Evolutionary conservation across 2,329 filamentous ascomycete species (phyloP).

Genomic region (Nakataea oryzae): DNA sequence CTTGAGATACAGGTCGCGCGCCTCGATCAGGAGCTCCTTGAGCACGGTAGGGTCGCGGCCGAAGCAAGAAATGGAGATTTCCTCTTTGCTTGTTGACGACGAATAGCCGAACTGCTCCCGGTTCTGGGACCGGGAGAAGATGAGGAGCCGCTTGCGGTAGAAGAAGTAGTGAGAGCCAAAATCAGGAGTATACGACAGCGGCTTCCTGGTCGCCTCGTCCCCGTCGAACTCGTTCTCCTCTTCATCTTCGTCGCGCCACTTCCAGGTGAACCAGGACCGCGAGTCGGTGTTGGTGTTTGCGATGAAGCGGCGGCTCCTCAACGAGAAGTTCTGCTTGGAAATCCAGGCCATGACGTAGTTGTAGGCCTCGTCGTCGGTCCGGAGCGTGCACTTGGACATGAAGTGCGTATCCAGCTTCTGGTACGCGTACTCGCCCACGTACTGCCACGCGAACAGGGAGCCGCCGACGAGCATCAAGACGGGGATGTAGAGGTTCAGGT

Average conservation of each 20-base stretch:
- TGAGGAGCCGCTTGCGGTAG: conserved; percentile 47
- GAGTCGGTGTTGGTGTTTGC: conserved; percentile 53
- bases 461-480: conserved; percentile 39
- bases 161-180: conserved; percentile 60
- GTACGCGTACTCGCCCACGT: conserved; percentile 37
- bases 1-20: conserved; percentile 41
- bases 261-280: conserved; percentile 36
- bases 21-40: conserved; percentile 52
- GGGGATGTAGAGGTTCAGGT: conserved; percentile 53
- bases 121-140: conserved; percentile 43
- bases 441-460: conserved; percentile 39
- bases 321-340: conserved; percentile 49
- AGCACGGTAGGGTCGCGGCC: conserved; percentile 49
- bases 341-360: conserved; percentile 65
- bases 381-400: conserved; percentile 56
- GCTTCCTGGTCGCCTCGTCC: conserved; percentile 28
- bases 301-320: conserved; percentile 49
- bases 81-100: conserved; percentile 40
- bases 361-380: conserved; percentile 62
- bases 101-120: conserved; percentile 28
- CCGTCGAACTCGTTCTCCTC: conserved; percentile 32
- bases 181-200: conserved; percentile 53
- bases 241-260: conserved; percentile 31
- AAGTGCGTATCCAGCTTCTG: conserved; percentile 39
- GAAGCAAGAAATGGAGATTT: conserved; percentile 50